A percentile compares a stretch with the other conserved stretches of the same genome.
Evolutionary conservation across 805 yeast species (phyloP).

Genomic region (Cyberlindnera amylophila): DNA sequence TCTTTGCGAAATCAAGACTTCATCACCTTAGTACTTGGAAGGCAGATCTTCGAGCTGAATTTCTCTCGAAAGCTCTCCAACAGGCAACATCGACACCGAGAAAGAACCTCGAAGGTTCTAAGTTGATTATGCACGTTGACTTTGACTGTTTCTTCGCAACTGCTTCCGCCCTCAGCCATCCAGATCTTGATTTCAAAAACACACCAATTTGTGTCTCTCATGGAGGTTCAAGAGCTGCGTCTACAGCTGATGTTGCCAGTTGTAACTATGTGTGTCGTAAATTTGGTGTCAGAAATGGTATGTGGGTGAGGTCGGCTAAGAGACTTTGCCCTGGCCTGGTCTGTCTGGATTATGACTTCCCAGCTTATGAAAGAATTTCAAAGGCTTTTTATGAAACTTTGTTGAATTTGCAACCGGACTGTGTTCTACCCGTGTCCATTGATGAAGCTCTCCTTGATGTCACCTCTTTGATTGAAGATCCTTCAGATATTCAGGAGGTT

Average conservation of each 20-base stretch:
- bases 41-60: conserved; percentile 60
- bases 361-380: conserved; percentile 64
- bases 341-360: conserved; percentile 69
- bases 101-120: conserved; percentile 3
- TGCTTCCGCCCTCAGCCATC: conserved; percentile 61
- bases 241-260: conserved; percentile 79
- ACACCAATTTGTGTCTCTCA: conserved; percentile 62
- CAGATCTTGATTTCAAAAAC: conserved; percentile 43
- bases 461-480: conserved; percentile 30
- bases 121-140: conserved; percentile 71
- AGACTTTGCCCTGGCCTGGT: conserved; percentile 61
- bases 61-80: conserved; percentile 45
- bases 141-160: conserved; percentile 94
- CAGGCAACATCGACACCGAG: conserved; percentile 15
- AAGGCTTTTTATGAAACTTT: conserved; percentile 60
- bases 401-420: conserved; percentile 35
- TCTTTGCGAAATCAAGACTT: conserved; percentile 76
- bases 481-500: conserved; percentile 26
- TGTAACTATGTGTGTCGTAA: conserved; percentile 85
- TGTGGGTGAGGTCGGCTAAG: conserved; percentile 77
- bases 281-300: conserved; percentile 80
- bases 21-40: conserved; percentile 92
- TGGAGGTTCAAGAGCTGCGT: conserved; percentile 32
- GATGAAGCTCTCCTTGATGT: conserved; percentile 88
- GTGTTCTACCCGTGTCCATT: conserved; percentile 71